These are phyloP conservation scores for Ochromonadaceae sp. DNA, from an alignment of 352 stramenopile species.

Conservation along the genomic window DNA sequence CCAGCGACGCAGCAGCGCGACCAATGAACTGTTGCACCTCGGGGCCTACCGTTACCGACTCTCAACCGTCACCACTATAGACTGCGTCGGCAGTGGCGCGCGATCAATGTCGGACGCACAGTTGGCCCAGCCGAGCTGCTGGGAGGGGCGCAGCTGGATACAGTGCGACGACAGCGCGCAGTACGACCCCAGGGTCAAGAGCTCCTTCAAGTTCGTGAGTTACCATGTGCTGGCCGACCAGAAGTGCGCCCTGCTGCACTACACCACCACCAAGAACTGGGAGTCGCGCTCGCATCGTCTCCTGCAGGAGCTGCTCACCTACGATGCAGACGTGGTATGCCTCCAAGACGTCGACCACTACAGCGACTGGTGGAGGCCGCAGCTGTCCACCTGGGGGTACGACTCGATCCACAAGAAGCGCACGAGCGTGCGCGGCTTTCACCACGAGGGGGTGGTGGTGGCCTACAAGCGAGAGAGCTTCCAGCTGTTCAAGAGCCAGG, in stretches of 20 bases:
- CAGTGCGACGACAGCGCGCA: too few species aligned
- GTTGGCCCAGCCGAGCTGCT: too few species aligned
- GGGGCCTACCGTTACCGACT: too few species aligned
- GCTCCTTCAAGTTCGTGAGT: constrained; percentile 40
- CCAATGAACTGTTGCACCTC: too few species aligned
- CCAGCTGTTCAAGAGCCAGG: constrained; percentile 48
- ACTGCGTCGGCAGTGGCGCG: too few species aligned
- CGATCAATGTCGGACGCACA: too few species aligned
- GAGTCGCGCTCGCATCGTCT: constrained; percentile 36
- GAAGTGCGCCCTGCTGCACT: constrained; percentile 37
- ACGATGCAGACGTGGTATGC: constrained; percentile 56
- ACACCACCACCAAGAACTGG: constrained; percentile 39
- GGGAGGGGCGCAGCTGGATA: too few species aligned
- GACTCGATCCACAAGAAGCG: constrained; percentile 46
- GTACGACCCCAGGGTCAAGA: too few species aligned
- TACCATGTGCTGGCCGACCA: constrained; percentile 60
- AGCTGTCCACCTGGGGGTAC: constrained; percentile 43
- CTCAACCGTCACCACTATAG: too few species aligned
- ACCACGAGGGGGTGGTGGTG: constrained; percentile 50
- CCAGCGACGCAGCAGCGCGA: too few species aligned
- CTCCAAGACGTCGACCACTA: constrained; percentile 64
- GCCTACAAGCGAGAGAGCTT: constrained; percentile 46
- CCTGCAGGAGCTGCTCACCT: constrained; percentile 48
- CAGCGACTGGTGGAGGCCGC: constrained; percentile 45
- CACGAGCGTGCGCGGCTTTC: not conserved